A percentile compares a stretch with the other conserved stretches of the same genome.
phyloP scores from a whole-genome alignment of 1,139 yeast genomes.

The Tardiomyces depauwii region DNA sequence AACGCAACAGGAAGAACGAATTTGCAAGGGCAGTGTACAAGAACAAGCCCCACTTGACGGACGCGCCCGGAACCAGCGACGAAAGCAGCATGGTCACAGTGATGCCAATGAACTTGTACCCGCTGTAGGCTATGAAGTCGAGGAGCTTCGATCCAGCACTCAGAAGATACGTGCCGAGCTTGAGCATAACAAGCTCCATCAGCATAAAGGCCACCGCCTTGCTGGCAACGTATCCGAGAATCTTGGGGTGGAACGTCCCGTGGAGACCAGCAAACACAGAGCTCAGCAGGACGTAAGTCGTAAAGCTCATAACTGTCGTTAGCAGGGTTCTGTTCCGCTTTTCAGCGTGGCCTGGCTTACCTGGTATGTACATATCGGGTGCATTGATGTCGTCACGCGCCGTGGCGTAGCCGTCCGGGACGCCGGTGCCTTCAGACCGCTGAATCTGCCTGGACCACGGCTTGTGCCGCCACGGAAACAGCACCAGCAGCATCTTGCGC shows the following conservation, averaged over 20 bases:
- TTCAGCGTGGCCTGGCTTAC: slow-evolving; percentile 6
- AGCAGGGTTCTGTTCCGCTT: slow-evolving; percentile 9
- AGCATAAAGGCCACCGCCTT: slow-evolving; percentile 78
- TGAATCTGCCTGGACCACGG: slow-evolving; percentile 37
- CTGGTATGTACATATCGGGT: slow-evolving; percentile 91
- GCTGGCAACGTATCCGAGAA: slow-evolving; percentile 83
- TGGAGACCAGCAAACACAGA: slow-evolving; percentile 79
- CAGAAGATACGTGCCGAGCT: slow-evolving; percentile 52
- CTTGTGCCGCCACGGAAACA: slow-evolving; percentile 79
- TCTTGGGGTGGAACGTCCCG: slow-evolving; percentile 89
- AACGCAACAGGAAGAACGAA: slow-evolving; percentile 50
- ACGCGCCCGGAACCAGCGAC: slow-evolving; percentile 31
- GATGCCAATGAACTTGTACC: slow-evolving; percentile 82
- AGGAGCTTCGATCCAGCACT: slow-evolving; percentile 46
- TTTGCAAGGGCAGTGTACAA: slow-evolving; percentile 29
- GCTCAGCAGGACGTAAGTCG: slow-evolving; percentile 78
- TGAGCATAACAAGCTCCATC: slow-evolving; percentile 53
- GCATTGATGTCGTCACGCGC: slow-evolving; percentile 83
- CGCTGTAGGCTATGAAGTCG: slow-evolving; percentile 84
- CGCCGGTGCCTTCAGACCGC: slow-evolving; percentile 24
- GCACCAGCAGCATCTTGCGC: slow-evolving; percentile 55
- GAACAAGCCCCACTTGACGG: slow-evolving; percentile 33
- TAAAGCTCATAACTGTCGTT: slow-evolving; percentile 58
- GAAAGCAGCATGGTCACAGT: slow-evolving; percentile 28
- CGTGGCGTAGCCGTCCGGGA: slow-evolving; percentile 46